phyloP scores from a whole-genome alignment of 495 filamentous ascomycete genomes.

The Achaetomiella virescens region DNA sequence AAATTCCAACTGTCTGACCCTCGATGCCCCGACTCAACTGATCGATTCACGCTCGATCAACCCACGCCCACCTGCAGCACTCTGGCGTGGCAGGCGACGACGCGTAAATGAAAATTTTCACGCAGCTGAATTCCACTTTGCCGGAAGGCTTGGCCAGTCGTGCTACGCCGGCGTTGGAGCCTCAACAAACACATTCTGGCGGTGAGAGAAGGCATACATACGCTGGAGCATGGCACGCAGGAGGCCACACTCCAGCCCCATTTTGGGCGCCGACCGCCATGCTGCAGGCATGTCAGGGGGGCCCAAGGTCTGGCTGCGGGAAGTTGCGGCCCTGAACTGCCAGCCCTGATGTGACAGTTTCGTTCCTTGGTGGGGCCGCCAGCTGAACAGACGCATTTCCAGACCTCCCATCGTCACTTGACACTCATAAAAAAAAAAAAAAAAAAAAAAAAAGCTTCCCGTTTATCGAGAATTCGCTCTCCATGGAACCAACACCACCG shows the following conservation, averaged over 20 bases:
- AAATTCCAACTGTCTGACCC: no score
- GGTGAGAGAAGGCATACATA: conserved; percentile 17
- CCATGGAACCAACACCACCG: no score
- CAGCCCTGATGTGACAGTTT: no score
- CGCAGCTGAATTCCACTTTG: conserved; percentile 7
- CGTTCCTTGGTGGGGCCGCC: no score
- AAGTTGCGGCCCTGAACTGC: no score
- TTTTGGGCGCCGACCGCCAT: conserved; percentile 6
- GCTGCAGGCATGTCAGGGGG: conserved; percentile 1
- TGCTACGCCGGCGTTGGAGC: background rate
- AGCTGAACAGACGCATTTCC: no score
- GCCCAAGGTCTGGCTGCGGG: background rate
- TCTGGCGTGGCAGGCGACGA: background rate
- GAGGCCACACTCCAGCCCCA: background rate
- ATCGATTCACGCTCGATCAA: background rate
- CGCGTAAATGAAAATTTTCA: conserved; percentile 4
- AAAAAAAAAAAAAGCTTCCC: no score
- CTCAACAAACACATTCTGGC: conserved; percentile 19
- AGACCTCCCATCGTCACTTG: no score
- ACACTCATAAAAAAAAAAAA: no score
- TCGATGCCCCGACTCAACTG: no score
- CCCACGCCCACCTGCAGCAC: background rate
- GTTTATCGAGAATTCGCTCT: no score
- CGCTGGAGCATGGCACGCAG: no score
- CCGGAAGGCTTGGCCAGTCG: background rate